phyloP scores from a whole-genome alignment of 345 rosid genomes.

The Eutrema japonicum region DNA sequence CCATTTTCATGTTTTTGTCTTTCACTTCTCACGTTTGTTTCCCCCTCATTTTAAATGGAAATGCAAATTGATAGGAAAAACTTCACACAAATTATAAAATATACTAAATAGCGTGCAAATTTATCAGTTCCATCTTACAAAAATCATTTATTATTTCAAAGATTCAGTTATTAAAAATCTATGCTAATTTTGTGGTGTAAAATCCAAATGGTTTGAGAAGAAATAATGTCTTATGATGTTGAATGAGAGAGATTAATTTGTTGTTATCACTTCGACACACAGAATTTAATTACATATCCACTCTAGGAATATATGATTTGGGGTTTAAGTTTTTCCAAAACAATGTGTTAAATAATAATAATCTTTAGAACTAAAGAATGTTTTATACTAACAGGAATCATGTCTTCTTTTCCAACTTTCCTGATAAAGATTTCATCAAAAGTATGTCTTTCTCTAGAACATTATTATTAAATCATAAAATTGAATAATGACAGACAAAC shows the following conservation, averaged over 20 bases:
- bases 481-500: slow-evolving; percentile 6
- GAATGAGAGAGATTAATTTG: neutral
- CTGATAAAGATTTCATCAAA: too few relatives aligned
- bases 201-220: neutral
- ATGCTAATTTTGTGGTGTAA: too few relatives aligned
- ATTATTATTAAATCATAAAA: slow-evolving; percentile 1
- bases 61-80: neutral
- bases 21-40: neutral
- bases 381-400: too few relatives aligned
- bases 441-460: neutral
- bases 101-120: neutral
- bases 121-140: neutral
- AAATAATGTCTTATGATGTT: neutral
- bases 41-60: neutral
- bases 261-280: neutral
- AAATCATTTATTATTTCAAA: neutral
- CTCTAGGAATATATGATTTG: neutral
- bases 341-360: too few relatives aligned
- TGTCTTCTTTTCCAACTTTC: too few relatives aligned
- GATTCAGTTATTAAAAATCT: neutral
- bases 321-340: too few relatives aligned
- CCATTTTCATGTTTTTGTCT: neutral
- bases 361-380: too few relatives aligned
- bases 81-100: neutral
- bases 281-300: neutral